Percentiles rank a stretch among this genome's conserved stretches.
Evolutionary conservation across 2,329 filamentous ascomycete species (phyloP).

Genomic region (Fusarium anthophilum): DNA sequence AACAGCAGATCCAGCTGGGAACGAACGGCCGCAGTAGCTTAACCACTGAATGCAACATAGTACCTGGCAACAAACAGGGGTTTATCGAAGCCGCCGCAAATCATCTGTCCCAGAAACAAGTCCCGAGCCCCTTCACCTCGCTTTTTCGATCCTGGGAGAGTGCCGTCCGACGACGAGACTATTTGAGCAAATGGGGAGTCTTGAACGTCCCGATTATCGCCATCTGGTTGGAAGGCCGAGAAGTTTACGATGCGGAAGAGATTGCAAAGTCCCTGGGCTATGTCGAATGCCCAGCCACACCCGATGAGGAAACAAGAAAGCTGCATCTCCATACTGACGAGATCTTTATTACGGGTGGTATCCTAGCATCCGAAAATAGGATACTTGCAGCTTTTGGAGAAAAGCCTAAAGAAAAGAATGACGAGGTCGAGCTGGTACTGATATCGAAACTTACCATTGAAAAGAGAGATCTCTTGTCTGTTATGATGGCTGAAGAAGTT

Average conservation of each 20-base stretch:
- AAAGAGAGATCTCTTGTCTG: not conserved
- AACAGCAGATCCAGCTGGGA: not conserved
- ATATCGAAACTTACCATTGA: not conserved
- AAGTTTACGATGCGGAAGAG: not conserved
- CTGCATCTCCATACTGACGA: not conserved
- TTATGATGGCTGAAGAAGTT: not conserved
- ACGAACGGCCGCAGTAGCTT: not conserved
- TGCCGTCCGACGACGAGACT: not conserved
- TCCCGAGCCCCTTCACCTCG: not conserved
- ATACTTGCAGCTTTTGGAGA: not conserved
- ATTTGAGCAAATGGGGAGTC: not conserved
- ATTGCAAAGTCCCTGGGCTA: not conserved
- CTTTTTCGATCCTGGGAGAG: not conserved
- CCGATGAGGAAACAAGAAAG: not conserved
- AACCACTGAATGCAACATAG: not conserved
- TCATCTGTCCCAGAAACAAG: not conserved
- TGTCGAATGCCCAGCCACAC: not conserved
- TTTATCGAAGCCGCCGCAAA: not conserved
- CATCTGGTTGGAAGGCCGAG: not conserved
- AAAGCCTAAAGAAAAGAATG: not conserved
- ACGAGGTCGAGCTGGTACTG: not conserved
- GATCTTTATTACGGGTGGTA: not conserved
- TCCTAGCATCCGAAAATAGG: not conserved
- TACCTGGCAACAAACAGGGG: too few relatives aligned
- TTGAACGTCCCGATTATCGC: not conserved